Conservation (phyloP, 2,329 filamentous ascomycete species). For the Pseudopithomyces maydicus region DNA sequence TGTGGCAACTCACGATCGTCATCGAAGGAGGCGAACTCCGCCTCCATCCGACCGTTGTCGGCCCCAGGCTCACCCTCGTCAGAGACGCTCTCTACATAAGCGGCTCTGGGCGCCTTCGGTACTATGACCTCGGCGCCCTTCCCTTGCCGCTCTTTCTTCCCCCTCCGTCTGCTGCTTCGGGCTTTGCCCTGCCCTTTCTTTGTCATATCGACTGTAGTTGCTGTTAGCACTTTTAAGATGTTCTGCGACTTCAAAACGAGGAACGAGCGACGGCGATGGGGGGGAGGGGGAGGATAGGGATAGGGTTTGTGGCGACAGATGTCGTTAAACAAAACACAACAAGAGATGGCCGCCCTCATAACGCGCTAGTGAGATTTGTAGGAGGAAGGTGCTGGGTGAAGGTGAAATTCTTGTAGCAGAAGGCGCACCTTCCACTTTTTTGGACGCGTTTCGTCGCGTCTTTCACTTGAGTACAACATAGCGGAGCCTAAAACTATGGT, state of each 20-base stretch:
- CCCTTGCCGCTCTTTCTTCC: conserved; percentile 1
- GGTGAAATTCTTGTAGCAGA: neutral
- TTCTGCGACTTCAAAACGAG: neutral
- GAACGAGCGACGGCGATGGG: neutral
- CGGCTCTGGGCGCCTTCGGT: neutral
- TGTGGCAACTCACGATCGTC: too few species aligned
- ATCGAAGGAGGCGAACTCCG: too few species aligned
- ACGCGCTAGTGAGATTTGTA: neutral
- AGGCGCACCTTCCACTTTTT: neutral
- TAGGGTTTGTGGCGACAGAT: neutral
- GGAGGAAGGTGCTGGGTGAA: neutral
- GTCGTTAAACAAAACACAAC: neutral
- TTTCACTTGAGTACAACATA: neutral
- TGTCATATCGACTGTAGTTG: neutral
- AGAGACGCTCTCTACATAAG: neutral
- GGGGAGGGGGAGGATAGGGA: neutral
- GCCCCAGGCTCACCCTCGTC: too few species aligned
- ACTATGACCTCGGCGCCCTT: too few species aligned
- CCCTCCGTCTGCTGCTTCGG: neutral
- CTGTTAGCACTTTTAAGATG: neutral
- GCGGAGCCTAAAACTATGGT: too few species aligned
- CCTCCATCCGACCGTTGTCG: too few species aligned
- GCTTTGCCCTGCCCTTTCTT: neutral
- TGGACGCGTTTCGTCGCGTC: neutral
- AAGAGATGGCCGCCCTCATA: neutral